phyloP scores from a whole-genome alignment of 768 basidiomycete genomes.

The Dentipellis fragilis region DNA sequence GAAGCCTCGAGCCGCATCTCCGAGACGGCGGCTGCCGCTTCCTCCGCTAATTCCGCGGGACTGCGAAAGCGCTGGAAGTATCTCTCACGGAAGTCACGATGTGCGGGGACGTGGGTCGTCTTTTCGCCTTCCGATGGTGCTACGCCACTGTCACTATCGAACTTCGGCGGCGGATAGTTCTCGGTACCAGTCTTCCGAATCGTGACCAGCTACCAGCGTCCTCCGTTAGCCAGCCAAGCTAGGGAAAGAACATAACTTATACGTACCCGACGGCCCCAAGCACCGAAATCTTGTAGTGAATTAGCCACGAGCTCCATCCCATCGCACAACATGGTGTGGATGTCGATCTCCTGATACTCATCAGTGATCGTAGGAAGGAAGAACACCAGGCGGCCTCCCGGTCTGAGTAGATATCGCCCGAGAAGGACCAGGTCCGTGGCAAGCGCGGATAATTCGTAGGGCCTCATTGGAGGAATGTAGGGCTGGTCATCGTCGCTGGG shows the following conservation, averaged over 20 bases:
- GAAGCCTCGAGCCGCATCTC: too few relatives aligned
- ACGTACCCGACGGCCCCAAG: conserved; percentile 86
- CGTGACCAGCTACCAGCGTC: conserved; percentile 66
- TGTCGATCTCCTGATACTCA: conserved; percentile 81
- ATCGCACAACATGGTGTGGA: conserved; percentile 65
- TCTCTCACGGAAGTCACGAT: conserved; percentile 81
- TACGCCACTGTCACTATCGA: conserved; percentile 23
- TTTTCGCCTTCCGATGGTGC: neutral
- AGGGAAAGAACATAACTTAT: neutral
- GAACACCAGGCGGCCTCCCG: conserved; percentile 85
- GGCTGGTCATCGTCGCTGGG: conserved; percentile 37
- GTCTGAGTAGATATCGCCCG: conserved; percentile 76
- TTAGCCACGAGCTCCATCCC: conserved; percentile 88
- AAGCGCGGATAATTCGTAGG: conserved; percentile 85
- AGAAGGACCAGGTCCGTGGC: conserved; percentile 73
- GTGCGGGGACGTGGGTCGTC: conserved; percentile 56
- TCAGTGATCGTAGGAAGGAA: conserved; percentile 91
- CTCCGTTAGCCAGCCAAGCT: neutral
- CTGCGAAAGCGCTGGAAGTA: conserved; percentile 68
- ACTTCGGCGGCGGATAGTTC: conserved; percentile 43
- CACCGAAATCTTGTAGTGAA: conserved; percentile 87
- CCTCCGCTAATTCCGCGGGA: neutral
- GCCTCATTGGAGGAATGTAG: conserved; percentile 83
- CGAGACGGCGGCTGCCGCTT: neutral
- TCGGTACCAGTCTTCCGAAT: conserved; percentile 57